Evolutionary conservation across 1,139 yeast genomes (phyloP), one percentile per base, ranked within the genome.

Genomic region (Sugiyamaella paludigena): DNA sequence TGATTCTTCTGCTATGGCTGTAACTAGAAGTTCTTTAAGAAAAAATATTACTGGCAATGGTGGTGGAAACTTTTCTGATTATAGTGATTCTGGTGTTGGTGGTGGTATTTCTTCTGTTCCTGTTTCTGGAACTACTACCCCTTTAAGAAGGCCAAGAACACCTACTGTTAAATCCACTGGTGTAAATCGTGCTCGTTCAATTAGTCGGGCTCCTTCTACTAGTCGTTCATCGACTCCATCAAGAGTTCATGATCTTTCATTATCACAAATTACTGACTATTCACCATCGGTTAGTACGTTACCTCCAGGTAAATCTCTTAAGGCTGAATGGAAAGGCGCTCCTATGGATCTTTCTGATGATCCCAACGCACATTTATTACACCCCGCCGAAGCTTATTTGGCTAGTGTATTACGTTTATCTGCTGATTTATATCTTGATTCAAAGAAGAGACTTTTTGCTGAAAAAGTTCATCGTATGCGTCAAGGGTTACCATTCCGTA

Each of bases 291-390:
- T 73, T 24, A 64, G 75, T 1, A 76, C 86, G 0, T 73, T 92
- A 52, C 89, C 95, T 30, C 72, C 78, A 19, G 82, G 81, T 60
- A 83, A 84, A 68, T 80, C 89, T 58, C 75, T 92, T 60, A 84
- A 84, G 63, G 87, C 95, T 42, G 98, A 91, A 65, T 92, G 98
- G 98, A 91, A 91, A 71, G 98, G 98, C 9, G 95, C 89, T 60
- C 95, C 97, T 37, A 88, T 92, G 96, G 95, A 87, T 67, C 76
- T 92, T 53, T 75, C 84, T 11, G 63, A 69, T 36, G 98, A 92
- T 68, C 95, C 96, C 26, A 76, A 87, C 58, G 68, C 77, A 47
- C 72, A 72, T 44, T 77, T 83, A 59, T 74, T 92, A 57, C 97
- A 91, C 66, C 96, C 97, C 0, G 96, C 96, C 1, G 98, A 92